phyloP scores from a whole-genome alignment of 495 filamentous ascomycete genomes.

The Xanthoparmelia taractica region DNA sequence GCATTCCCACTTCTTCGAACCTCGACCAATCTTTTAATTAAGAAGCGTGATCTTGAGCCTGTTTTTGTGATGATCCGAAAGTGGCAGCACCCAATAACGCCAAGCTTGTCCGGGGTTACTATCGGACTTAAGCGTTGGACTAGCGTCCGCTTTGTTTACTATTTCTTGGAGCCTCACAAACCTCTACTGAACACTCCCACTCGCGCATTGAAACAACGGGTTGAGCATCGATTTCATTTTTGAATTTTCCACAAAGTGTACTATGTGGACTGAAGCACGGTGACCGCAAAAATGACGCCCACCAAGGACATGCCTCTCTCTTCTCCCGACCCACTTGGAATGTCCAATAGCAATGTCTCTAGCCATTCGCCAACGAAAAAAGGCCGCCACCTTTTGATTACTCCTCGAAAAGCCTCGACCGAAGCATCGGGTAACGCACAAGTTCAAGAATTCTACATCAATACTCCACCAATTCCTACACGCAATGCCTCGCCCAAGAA shows the following conservation, averaged over 20 bases:
- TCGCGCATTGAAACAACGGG: background rate
- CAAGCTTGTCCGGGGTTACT: background rate
- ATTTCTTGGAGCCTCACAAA: background rate
- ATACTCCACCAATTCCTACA: conserved; percentile 14
- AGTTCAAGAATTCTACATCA: conserved; percentile 23
- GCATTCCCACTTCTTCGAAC: too few species aligned
- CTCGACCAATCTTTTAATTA: too few species aligned
- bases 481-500: conserved; percentile 13
- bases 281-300: conserved; percentile 2
- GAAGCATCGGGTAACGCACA: conserved; percentile 19
- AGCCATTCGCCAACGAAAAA: conserved; percentile 12
- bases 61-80: too few species aligned
- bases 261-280: background rate
- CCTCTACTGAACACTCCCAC: background rate
- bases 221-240: background rate
- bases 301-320: conserved; percentile 2
- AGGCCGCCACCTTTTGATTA: conserved; percentile 5
- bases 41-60: too few species aligned
- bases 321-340: conserved; percentile 19
- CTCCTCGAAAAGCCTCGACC: conserved; percentile 19
- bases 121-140: background rate
- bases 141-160: conserved; percentile 1
- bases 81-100: background rate
- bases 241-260: background rate
- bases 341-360: conserved; percentile 14